Percentiles rank a stretch among this genome's conserved stretches.
Conservation (phyloP, 1,139 yeast genomes). For the Suhomyces bolitotheri region DNA sequence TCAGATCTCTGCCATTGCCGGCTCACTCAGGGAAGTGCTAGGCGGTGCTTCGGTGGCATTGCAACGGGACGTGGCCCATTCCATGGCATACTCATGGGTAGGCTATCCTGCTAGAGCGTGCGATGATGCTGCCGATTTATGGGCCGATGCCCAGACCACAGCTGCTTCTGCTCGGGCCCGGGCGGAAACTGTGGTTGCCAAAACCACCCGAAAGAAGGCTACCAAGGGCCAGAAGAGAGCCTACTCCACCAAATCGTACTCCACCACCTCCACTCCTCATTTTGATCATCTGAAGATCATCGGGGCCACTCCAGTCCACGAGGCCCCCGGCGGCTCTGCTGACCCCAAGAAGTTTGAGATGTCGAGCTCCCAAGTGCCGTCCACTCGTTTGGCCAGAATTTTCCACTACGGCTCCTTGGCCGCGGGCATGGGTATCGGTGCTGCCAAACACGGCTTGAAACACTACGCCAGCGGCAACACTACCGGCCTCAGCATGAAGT, state of each 20-base stretch:
- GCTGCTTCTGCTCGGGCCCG: constrained; percentile 13
- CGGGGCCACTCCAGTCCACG: constrained; percentile 19
- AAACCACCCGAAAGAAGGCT: constrained; percentile 1
- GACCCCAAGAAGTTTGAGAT: constrained; percentile 42
- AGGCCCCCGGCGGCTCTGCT: constrained; percentile 20
- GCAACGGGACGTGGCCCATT: constrained; percentile 22
- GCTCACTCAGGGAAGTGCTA: constrained; percentile 27
- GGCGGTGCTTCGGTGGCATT: constrained; percentile 25
- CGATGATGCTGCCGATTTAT: constrained; percentile 27
- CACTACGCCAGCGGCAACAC: constrained; percentile 56
- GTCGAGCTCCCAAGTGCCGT: constrained; percentile 76
- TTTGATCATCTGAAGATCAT: constrained; percentile 11
- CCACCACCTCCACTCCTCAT: constrained; percentile 23
- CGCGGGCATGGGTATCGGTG: constrained; percentile 87
- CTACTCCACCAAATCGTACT: constrained; percentile 11
- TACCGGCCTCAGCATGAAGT: constrained; percentile 50
- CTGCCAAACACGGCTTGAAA: constrained; percentile 74
- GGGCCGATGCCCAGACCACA: constrained; percentile 20
- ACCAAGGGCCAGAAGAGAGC: constrained; percentile 3
- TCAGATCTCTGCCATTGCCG: constrained; percentile 31
- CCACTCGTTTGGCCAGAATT: constrained; percentile 79
- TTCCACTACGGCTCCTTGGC: constrained; percentile 94
- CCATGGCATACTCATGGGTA: constrained; percentile 21
- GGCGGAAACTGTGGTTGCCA: constrained; percentile 1
- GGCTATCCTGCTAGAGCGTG: constrained; percentile 23